A percentile compares a stretch with the other conserved stretches of the same genome.
Evolutionary conservation across 1,284 basidiomycete genomes (phyloP).

Genomic region (Fomitiporia mediterranea): DNA sequence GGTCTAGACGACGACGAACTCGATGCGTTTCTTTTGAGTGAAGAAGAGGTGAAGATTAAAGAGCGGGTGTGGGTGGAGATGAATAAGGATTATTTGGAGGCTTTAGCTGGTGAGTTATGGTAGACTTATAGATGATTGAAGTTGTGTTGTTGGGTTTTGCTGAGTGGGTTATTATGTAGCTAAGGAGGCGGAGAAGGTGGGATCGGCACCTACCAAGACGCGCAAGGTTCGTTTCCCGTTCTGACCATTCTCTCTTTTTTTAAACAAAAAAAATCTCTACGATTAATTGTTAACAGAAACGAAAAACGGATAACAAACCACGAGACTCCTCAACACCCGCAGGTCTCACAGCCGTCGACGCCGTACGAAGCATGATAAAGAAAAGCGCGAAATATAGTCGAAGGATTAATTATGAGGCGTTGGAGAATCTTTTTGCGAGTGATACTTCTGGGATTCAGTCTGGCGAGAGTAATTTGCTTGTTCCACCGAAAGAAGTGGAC

Average conservation of each 20-base stretch:
- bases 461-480: no score
- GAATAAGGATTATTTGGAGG: slow-evolving; percentile 91
- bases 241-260: slow-evolving; percentile 21
- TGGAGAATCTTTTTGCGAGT: slow-evolving; percentile 70
- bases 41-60: slow-evolving; percentile 86
- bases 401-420: slow-evolving; percentile 85
- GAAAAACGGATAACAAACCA: slow-evolving; percentile 64
- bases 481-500: slow-evolving; percentile 12
- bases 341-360: slow-evolving; percentile 74
- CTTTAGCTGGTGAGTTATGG: slow-evolving; percentile 65
- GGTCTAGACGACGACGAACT: slow-evolving; percentile 93
- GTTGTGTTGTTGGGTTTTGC: slow-evolving; percentile 32
- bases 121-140: no score
- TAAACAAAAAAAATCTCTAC: not conserved
- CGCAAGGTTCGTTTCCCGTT: slow-evolving; percentile 67
- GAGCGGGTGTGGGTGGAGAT: slow-evolving; percentile 96
- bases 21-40: slow-evolving; percentile 77
- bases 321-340: slow-evolving; percentile 69
- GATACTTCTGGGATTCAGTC: slow-evolving; percentile 23
- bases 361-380: slow-evolving; percentile 74
- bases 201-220: slow-evolving; percentile 45
- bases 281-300: slow-evolving; percentile 41
- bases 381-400: slow-evolving; percentile 83
- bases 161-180: slow-evolving; percentile 49
- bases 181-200: slow-evolving; percentile 58